Evolutionary conservation across 257 asterid species (phyloP), one percentile per base, ranked within the genome.

Genomic region (Jacaranda mimosifolia): DNA sequence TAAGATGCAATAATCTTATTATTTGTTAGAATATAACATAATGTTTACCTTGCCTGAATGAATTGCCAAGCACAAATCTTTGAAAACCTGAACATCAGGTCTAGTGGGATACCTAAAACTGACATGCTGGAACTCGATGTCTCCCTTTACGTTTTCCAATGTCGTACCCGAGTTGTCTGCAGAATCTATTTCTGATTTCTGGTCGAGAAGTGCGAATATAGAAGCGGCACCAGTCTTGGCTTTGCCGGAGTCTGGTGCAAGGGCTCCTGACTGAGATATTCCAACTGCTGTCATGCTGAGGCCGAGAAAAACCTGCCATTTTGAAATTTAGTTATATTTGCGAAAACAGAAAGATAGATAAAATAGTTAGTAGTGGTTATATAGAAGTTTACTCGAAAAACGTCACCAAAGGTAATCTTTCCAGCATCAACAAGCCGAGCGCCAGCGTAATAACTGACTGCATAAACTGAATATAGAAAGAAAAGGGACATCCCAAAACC

Each of bases 201-300:
- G 89, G 26, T 92, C 92, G 19, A 92, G 87, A 42, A 92, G 82
- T 18, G 85, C 75, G 4, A 92, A 78, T 14, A 92, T 78, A 8
- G 97, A 91, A 42, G 91, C 86, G 62, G 89, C 94, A 4, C 91
- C 85, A n/a, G 83, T 83, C 58, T 57, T 87, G 48, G 90, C 88
- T 78, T 65, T 83, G 60, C 89, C 90, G 0, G 89, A 79, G 88
- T 92, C 96, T 5, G 95, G 96, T 10, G 93, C 87, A 45, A 89
- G 79, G 67, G 84, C 87, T 4, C 97, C 80, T 36, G 92, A 91
- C 74, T 87, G 89, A 56, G 91, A 86, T 77, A 92, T 82, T 38
- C 85, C 89, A 0, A 86, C 40, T 0, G 93, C 94, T 3, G 91
- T 83, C 91, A 87, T 75, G 39, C 83, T 83, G 46, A 90, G 82